Conservation (phyloP, 2,329 filamentous ascomycete genomes). For the Ophiosphaerella korrae region DNA sequence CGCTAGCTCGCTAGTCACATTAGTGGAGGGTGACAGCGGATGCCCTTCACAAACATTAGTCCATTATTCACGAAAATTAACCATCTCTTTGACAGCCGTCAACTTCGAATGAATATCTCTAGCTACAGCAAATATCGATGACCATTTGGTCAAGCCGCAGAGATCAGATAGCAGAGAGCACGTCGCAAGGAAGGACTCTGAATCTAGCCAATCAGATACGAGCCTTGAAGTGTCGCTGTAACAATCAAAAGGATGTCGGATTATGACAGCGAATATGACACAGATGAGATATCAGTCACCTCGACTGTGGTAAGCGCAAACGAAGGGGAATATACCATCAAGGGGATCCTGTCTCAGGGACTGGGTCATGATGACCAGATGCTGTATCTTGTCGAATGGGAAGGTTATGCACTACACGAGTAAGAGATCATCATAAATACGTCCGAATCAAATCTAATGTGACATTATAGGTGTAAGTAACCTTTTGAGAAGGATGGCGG, state of each 20-base stretch:
- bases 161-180: too few relatives aligned
- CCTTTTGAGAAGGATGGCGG: too few relatives aligned
- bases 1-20: background rate
- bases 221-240: conserved; percentile 1
- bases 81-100: too few relatives aligned
- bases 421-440: conserved; percentile 9
- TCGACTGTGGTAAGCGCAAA: conserved; percentile 51
- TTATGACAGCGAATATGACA: conserved; percentile 22
- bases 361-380: conserved; percentile 51
- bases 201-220: conserved; percentile 16
- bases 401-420: conserved; percentile 57
- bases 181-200: background rate
- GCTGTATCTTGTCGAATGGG: conserved; percentile 69
- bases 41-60: too few relatives aligned
- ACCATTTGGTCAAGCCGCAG: too few relatives aligned
- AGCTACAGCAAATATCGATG: too few relatives aligned
- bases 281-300: conserved; percentile 62
- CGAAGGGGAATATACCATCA: conserved; percentile 18
- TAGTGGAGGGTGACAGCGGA: too few relatives aligned
- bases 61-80: too few relatives aligned
- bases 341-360: conserved; percentile 37
- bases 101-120: too few relatives aligned
- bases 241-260: conserved; percentile 8
- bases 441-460: conserved; percentile 8
- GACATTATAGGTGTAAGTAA: conserved; percentile 1